phyloP scores from a whole-genome alignment of 192 early-diverging fungal species.

The Coemansia interrupta region DNA sequence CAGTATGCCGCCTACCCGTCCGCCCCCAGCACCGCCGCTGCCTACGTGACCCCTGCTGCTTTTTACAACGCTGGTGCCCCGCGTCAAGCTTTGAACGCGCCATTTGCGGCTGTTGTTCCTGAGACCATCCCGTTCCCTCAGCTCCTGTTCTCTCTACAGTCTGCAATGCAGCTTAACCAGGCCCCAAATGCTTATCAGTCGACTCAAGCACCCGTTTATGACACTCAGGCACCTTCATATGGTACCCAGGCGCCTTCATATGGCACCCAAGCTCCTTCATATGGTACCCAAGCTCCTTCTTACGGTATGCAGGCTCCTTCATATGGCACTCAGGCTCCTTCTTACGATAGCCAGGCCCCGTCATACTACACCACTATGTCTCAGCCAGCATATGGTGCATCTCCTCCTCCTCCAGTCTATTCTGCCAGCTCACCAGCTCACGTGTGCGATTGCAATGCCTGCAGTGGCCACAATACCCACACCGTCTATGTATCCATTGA shows the following conservation, averaged over 20 bases:
- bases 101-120: conserved; percentile 25
- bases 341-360: neutral
- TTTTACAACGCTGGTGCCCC: conserved; percentile 7
- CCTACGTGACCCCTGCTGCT: conserved; percentile 2
- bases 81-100: conserved; percentile 4
- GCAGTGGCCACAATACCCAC: conserved; percentile 16
- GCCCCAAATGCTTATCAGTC: neutral
- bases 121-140: conserved; percentile 37
- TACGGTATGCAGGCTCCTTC: neutral
- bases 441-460: neutral
- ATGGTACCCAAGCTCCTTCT: neutral
- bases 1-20: conserved; percentile 4
- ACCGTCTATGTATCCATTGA: conserved; percentile 42
- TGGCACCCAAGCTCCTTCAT: neutral
- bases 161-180: conserved; percentile 13
- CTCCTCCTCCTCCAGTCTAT: conserved; percentile 6
- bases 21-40: neutral
- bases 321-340: neutral
- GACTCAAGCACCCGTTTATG: neutral
- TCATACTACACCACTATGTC: neutral
- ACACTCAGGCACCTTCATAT: neutral
- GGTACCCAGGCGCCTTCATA: conserved; percentile 1
- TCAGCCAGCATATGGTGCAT: conserved; percentile 1
- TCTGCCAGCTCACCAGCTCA: neutral
- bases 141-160: conserved; percentile 36